A percentile compares a stretch with the other conserved stretches of the same genome.
These are phyloP conservation scores for Pythium coloratum DNA, from an alignment of 352 stramenopile species.

Conservation along the genomic window DNA sequence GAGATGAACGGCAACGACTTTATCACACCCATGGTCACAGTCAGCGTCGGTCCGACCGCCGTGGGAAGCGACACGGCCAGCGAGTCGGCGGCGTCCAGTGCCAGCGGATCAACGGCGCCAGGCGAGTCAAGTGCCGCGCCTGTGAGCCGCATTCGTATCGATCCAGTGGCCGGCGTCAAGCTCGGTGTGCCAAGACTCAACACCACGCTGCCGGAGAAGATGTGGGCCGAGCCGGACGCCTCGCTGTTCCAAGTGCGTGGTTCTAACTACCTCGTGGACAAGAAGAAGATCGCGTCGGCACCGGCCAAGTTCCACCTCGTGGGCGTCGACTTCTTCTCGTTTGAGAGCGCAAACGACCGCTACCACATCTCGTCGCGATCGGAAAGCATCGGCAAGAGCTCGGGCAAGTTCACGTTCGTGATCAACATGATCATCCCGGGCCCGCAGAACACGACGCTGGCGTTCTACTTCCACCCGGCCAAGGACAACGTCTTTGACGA, in stretches of 20 bases:
- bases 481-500: slow-evolving; percentile 86
- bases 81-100: slow-evolving; percentile 15
- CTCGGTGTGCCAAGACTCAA: slow-evolving; percentile 66
- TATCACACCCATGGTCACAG: slow-evolving; percentile 84
- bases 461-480: slow-evolving; percentile 85
- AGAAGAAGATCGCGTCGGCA: slow-evolving; percentile 84
- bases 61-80: slow-evolving; percentile 19
- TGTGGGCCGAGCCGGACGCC: slow-evolving; percentile 83
- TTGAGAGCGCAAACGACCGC: slow-evolving; percentile 64
- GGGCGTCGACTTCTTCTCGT: slow-evolving; percentile 80
- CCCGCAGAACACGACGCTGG: slow-evolving; percentile 75
- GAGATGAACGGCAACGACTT: slow-evolving; percentile 84
- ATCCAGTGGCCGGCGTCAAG: slow-evolving; percentile 53
- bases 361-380: slow-evolving; percentile 75
- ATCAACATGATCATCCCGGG: slow-evolving; percentile 90
- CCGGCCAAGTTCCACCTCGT: slow-evolving; percentile 78
- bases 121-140: slow-evolving; percentile 13
- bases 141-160: slow-evolving; percentile 45
- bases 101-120: slow-evolving; percentile 19
- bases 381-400: slow-evolving; percentile 73
- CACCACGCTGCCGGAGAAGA: slow-evolving; percentile 75
- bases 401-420: slow-evolving; percentile 85
- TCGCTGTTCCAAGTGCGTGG: slow-evolving; percentile 84
- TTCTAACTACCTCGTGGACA: slow-evolving; percentile 87
- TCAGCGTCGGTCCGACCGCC: slow-evolving; percentile 20